Evolutionary conservation across 2,329 filamentous ascomycete genomes (phyloP), one percentile per base, ranked within the genome.

Genomic region (Neopestalotiopsis sp.): DNA sequence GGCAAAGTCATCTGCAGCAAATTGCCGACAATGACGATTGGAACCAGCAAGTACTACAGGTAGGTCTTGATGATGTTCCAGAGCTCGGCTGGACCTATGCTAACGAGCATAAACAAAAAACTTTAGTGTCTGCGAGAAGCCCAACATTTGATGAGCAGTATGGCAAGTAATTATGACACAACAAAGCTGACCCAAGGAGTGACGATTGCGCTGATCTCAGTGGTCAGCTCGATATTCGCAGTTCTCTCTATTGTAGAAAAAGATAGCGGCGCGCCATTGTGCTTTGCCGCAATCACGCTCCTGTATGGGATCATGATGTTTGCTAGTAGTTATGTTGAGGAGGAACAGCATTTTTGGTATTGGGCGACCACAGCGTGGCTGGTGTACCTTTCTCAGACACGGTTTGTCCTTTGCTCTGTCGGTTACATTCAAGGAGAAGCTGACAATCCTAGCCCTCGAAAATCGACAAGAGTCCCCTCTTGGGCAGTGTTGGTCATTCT

Each of bases 321-420:
- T 81, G 95, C 95, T 10, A 97, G 94, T 78, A 98, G 95, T 76
- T 99, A 96, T 78, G 94, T 99, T 2, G 96, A 99, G 80, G 96
- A 99, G 81, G 96, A 99, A 79, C 96, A 99, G 64, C 94, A 98
- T 73, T 98, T 97, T 78, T 99, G 96, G 96, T 98, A 99, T 81
- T 98, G 95, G 94, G 82, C 89, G 1, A 88, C 91, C 0, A 90
- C 92, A 0, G 87, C 89, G 6, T 97, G 93, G 93, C 77, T 92
- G 40, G 80, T 84, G 1, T 82, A 85, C 38, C 81, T 91, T 13
- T 84, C 83, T 40, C 72, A 87, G 57, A 85, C 83, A 72, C 81
- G 82, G 75, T 81, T 71, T 68, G 66, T 17, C 42, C 5, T 30
- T 45, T 10, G 9, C 64, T 42, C n/a, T 20, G 42, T 20, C 14